Evolutionary conservation across 2,329 filamentous ascomycete genomes (phyloP).

Genomic region (Apiospora hydei): DNA sequence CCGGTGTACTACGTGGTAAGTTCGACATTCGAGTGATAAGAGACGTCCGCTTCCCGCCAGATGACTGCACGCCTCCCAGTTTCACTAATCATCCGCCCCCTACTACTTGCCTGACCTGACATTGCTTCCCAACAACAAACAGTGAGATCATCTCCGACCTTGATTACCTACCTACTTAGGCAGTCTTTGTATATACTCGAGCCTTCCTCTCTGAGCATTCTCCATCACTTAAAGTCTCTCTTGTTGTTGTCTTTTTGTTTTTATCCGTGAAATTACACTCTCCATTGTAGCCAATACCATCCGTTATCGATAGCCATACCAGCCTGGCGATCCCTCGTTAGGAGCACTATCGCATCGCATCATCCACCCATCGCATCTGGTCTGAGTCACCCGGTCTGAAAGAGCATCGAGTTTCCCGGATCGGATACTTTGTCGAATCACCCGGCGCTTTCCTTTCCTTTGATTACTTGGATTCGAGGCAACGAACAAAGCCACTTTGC

Average conservation of each 20-base stretch:
- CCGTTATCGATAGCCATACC: slow-evolving; percentile 20
- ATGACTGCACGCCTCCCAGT: slow-evolving; percentile 2
- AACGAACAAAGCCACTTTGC: background rate
- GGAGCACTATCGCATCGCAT: slow-evolving; percentile 18
- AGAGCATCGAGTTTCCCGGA: background rate
- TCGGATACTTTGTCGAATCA: slow-evolving; percentile 6
- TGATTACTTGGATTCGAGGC: slow-evolving; percentile 3
- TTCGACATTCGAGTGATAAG: slow-evolving; percentile 12
- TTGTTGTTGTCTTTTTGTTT: background rate
- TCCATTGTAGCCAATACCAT: background rate
- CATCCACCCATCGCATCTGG: slow-evolving; percentile 5
- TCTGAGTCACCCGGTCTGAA: slow-evolving; percentile 26
- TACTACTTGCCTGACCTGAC: background rate
- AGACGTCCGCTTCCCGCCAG: slow-evolving; percentile 14
- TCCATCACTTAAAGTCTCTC: background rate
- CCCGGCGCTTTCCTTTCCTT: slow-evolving; percentile 16
- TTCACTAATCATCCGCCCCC: background rate
- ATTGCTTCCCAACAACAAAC: slow-evolving; percentile 11
- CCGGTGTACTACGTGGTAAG: background rate
- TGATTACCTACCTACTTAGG: background rate
- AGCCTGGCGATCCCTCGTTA: background rate
- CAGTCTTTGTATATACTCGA: background rate
- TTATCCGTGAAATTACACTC: background rate
- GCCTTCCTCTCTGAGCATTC: background rate
- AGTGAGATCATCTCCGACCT: background rate